phyloP scores from a whole-genome alignment of 441 rosid genomes.

The Francoa sonchifolia region DNA sequence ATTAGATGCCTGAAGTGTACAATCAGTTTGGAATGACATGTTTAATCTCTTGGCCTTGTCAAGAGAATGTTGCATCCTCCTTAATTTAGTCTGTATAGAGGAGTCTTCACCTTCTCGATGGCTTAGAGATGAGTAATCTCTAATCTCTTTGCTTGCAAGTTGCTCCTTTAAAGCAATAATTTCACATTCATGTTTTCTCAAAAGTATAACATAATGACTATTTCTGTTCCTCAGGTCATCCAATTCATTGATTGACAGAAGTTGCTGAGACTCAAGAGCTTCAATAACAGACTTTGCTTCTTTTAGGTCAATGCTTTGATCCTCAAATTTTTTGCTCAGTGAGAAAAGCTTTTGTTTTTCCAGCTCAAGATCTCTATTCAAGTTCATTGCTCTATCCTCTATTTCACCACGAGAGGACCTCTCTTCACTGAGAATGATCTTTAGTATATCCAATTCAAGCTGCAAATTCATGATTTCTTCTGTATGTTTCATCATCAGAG shows the following conservation, averaged over 20 bases:
- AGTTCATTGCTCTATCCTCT: slow-evolving; percentile 33
- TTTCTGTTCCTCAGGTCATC: slow-evolving; percentile 55
- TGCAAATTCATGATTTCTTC: slow-evolving; percentile 76
- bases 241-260: slow-evolving; percentile 50
- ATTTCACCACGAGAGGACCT: slow-evolving; percentile 35
- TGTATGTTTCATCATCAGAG: slow-evolving; percentile 28
- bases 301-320: slow-evolving; percentile 31
- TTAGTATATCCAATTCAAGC: slow-evolving; percentile 77
- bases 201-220: slow-evolving; percentile 32
- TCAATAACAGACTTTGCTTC: slow-evolving; percentile 65
- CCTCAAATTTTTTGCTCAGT: slow-evolving; percentile 37
- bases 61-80: slow-evolving; percentile 82
- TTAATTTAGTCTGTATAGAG: slow-evolving; percentile 38
- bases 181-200: slow-evolving; percentile 48
- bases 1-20: slow-evolving; percentile 46
- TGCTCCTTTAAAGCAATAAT: slow-evolving; percentile 41
- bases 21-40: slow-evolving; percentile 51
- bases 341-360: slow-evolving; percentile 33
- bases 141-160: slow-evolving; percentile 32
- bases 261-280: slow-evolving; percentile 79
- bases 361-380: slow-evolving; percentile 45
- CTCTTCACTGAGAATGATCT: slow-evolving; percentile 79
- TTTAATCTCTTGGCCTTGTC: slow-evolving; percentile 79
- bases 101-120: slow-evolving; percentile 24
- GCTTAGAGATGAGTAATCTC: slow-evolving; percentile 27